A percentile compares a stretch with the other conserved stretches of the same genome.
Evolutionary conservation across 495 filamentous ascomycete species (phyloP).

Genomic region (Cercophora newfieldiana): DNA sequence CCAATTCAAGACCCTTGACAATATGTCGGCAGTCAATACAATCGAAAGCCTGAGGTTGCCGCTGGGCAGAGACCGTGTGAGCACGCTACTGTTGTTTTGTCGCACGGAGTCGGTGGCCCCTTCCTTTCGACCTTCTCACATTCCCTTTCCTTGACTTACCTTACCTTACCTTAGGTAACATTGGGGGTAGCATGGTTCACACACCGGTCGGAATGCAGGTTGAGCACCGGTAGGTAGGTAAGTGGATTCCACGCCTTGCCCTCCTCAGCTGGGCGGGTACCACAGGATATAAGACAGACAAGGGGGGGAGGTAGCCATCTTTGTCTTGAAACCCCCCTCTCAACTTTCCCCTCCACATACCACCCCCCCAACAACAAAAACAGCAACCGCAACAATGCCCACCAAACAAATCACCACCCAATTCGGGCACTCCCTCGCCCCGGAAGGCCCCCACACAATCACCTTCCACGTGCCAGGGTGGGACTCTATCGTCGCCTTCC

Average conservation of each 20-base stretch:
- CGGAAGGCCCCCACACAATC: slow-evolving; percentile 43
- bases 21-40: too few relatives aligned
- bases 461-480: slow-evolving; percentile 40
- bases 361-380: background rate
- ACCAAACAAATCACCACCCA: slow-evolving; percentile 36
- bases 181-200: too few relatives aligned
- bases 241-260: background rate
- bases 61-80: too few relatives aligned
- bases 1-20: too few relatives aligned
- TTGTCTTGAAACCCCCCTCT: background rate
- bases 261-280: background rate
- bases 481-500: slow-evolving; percentile 29
- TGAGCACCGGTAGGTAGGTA: too few relatives aligned
- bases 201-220: too few relatives aligned
- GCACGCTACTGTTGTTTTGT: too few relatives aligned
- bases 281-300: background rate
- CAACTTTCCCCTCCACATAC: background rate
- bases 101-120: too few relatives aligned
- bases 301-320: background rate
- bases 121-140: too few relatives aligned
- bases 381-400: slow-evolving; percentile 26
- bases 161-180: too few relatives aligned
- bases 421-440: slow-evolving; percentile 42
- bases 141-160: too few relatives aligned
- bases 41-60: too few relatives aligned